Conservation (phyloP, 805 yeast species). For the Danielozyma ontarioensis region DNA sequence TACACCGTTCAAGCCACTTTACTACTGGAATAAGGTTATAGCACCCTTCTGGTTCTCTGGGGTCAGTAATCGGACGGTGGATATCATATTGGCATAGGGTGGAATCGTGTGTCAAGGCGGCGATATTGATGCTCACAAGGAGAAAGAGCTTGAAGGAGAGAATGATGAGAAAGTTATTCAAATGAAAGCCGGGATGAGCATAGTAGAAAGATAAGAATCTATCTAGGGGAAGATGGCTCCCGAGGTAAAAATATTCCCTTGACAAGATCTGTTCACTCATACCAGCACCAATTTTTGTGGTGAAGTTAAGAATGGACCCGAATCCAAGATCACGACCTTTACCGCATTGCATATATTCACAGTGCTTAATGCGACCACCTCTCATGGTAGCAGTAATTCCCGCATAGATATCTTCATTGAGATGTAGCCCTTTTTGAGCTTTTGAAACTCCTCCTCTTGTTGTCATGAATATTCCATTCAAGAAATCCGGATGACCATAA, state of each 20-base stretch:
- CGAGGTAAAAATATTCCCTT: constrained; percentile 73
- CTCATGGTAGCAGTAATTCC: constrained; percentile 76
- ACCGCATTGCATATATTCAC: constrained; percentile 82
- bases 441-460: constrained; percentile 86
- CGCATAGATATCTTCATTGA: constrained; percentile 83
- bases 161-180: constrained; percentile 71
- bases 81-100: constrained; percentile 57
- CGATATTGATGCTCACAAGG: constrained; percentile 56
- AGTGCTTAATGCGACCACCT: constrained; percentile 81
- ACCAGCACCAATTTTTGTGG: constrained; percentile 83
- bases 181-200: constrained; percentile 84
- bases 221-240: constrained; percentile 72
- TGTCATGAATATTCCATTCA: constrained; percentile 70
- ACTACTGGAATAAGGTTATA: constrained; percentile 64
- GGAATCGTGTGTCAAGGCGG: constrained; percentile 58
- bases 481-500: constrained; percentile 84
- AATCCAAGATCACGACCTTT: constrained; percentile 84
- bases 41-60: constrained; percentile 64
- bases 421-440: constrained; percentile 76
- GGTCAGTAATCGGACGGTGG: constrained; percentile 55
- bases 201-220: constrained; percentile 75
- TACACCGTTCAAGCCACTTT: constrained; percentile 69
- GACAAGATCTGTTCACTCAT: constrained; percentile 88
- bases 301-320: constrained; percentile 75
- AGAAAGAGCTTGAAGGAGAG: constrained; percentile 53